Conservation (phyloP, 257 asterid species). For the Jacaranda copaia region DNA sequence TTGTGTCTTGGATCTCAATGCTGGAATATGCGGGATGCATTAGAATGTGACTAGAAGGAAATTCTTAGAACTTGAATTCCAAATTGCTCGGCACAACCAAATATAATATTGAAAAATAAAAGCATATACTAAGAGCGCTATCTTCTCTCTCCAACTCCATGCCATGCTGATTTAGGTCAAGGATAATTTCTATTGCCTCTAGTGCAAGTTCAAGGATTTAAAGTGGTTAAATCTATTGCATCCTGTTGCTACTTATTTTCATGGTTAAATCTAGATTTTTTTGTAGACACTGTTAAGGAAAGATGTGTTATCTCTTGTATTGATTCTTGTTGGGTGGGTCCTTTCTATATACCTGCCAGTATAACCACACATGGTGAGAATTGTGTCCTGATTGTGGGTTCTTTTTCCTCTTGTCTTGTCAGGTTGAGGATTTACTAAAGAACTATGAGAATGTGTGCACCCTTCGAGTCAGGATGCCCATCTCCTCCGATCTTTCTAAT, state of each 20-base stretch:
- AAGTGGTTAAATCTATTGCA: background rate
- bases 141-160: no score
- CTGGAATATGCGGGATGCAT: no score
- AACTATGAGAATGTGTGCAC: conserved; percentile 88
- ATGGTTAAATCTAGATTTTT: background rate
- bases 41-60: no score
- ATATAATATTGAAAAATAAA: no score
- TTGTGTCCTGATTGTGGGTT: conserved; percentile 8
- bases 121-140: no score
- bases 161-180: no score
- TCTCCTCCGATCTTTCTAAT: conserved; percentile 72
- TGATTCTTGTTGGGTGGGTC: background rate
- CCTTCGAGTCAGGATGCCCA: conserved; percentile 85
- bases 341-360: no score
- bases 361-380: no score
- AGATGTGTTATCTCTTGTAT: background rate
- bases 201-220: background rate
- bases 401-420: conserved; percentile 22
- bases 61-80: no score
- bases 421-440: conserved; percentile 82
- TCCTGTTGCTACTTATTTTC: background rate
- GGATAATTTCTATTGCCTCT: background rate
- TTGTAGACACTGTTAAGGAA: background rate
- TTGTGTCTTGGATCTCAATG: background rate
- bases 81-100: no score